Conservation (phyloP, 106 monocot species). For the Amphibolis antarctica region DNA sequence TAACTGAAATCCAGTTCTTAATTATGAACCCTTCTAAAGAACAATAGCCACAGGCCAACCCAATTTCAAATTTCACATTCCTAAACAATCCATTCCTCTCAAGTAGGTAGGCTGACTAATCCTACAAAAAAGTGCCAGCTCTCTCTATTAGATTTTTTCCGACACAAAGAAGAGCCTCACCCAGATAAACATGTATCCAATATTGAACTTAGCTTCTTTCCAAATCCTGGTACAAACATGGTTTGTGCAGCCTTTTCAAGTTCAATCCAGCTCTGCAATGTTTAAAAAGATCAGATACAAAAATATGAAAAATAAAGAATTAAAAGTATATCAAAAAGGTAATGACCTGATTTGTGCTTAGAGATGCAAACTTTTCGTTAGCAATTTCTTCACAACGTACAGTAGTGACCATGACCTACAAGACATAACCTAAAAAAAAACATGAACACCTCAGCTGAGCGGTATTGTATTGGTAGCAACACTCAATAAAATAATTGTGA, state of each 20-base stretch:
- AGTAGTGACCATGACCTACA: conserved; percentile 95
- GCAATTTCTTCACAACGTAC: conserved; percentile 99
- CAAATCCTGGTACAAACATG: conserved; percentile 66
- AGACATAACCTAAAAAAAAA: conserved; percentile 1
- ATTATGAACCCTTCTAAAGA: too few species aligned
- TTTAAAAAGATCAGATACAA: conserved; percentile 4
- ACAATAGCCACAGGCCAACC: too few species aligned
- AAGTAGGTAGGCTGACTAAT: too few species aligned
- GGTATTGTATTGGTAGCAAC: not conserved
- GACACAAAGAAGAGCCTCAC: conserved; percentile 22
- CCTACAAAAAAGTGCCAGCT: not conserved
- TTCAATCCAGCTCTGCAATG: conserved; percentile 54
- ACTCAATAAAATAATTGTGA: not conserved
- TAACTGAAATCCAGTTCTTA: too few species aligned
- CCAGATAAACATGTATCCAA: conserved; percentile 60
- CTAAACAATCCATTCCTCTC: too few species aligned
- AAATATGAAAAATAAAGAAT: not conserved
- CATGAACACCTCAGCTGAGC: not conserved
- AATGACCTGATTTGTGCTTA: conserved; percentile 60
- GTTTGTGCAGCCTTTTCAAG: conserved; percentile 73
- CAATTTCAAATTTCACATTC: too few species aligned
- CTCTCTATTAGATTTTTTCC: not conserved
- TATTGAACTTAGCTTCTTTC: conserved; percentile 67
- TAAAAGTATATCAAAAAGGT: not conserved
- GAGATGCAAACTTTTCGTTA: conserved; percentile 59